Evolutionary conservation across 768 basidiomycete species (phyloP).

Genomic region (Roridomyces roridus): DNA sequence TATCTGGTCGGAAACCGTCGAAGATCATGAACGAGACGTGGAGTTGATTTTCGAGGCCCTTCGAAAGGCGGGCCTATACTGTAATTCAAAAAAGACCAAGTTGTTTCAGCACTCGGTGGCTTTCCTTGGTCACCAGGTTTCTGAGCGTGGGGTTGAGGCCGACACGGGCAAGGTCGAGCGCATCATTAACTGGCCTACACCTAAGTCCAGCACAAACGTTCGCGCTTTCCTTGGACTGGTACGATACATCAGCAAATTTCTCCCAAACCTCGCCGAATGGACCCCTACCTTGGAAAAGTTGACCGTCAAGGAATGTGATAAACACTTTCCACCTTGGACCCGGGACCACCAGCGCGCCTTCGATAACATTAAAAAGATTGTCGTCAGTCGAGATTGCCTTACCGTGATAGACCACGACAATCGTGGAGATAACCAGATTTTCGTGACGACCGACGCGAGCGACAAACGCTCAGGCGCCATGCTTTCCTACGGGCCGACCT

Average conservation of each 20-base stretch:
- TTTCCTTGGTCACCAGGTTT: conserved; percentile 37
- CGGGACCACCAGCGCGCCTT: conserved; percentile 32
- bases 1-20: conserved; percentile 38
- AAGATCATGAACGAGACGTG: conserved; percentile 34
- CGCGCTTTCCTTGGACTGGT: conserved; percentile 31
- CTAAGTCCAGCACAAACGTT: conserved; percentile 22
- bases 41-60: conserved; percentile 28
- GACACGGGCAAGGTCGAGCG: conserved; percentile 25
- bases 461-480: conserved; percentile 33
- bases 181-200: conserved; percentile 29
- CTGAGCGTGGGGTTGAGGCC: conserved; percentile 28
- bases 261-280: conserved; percentile 29
- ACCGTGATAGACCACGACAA: conserved; percentile 39
- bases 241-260: conserved; percentile 27
- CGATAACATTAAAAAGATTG: conserved; percentile 34
- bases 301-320: background rate
- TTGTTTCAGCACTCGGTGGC: conserved; percentile 15
- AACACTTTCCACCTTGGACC: conserved; percentile 23
- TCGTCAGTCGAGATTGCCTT: conserved; percentile 30
- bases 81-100: conserved; percentile 27
- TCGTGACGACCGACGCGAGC: conserved; percentile 36
- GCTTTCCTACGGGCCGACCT: conserved; percentile 30
- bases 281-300: background rate
- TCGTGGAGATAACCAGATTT: conserved; percentile 35
- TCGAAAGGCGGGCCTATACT: conserved; percentile 24